Evolutionary conservation across 345 rosid species (phyloP), one percentile per base, ranked within the genome.

Genomic region (Euclidium syriacum): DNA sequence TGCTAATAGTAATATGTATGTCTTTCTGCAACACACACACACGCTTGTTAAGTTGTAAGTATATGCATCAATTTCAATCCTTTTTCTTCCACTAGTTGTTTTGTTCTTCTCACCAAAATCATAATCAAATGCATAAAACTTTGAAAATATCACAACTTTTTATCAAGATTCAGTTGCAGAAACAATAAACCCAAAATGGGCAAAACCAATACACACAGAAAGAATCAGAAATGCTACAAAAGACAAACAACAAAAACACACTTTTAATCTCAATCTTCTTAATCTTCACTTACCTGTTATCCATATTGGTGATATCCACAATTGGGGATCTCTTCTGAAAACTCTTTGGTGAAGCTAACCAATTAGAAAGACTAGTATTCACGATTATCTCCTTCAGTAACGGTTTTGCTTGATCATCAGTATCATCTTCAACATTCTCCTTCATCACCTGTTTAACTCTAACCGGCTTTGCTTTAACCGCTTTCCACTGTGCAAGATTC

Each of bases 401-500:
- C 2, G 82, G 71, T 74, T 72, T 79, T 32, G 70, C 63, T 29
- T 65, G 78, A 43, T 72, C 65, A 58, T 39, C 44, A 0, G 38
- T 43, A 40, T 68, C 55, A 0, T 11, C 65, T 11, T 49, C 71
- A 12, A 63, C 22, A 17, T 89, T 89, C 78, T 92, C 95, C 78
- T 89, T 83, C 76, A 49, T 77, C 19, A 38, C 34, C 27, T 70
- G 72, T 70, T 75, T 68, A 10, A 73, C 9, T 25, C 39, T 74
- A 12, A 62, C 73, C 4, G 81, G 82, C 69, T 70, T 87, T 18
- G 90, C 81, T 75, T 92, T 92, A 67, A 85, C 63, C 23, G 78
- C 86, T 76, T 85, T 92, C 98, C 98, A 92, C 70, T 89, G 94
- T 19, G 64, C 48, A 29, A 81, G 81, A 68, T 86, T 92, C 73